phyloP scores from a whole-genome alignment of 2,329 filamentous ascomycete genomes.

The Penicillium rolfsii region DNA sequence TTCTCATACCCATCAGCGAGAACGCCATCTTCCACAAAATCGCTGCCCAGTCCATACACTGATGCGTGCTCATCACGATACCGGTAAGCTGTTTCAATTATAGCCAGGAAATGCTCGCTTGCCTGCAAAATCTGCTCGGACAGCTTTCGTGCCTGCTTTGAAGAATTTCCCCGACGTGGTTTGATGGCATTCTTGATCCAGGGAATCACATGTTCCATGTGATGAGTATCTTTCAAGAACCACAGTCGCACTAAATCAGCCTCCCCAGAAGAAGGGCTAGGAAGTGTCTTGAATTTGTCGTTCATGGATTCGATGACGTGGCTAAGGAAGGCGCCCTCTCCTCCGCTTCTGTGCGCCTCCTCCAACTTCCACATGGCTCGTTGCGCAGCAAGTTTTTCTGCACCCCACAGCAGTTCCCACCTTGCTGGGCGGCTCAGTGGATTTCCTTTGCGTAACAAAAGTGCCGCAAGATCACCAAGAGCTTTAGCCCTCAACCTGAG shows the following conservation, averaged over 20 bases:
- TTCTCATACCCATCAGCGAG: constrained; percentile 66
- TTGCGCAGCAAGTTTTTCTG: constrained; percentile 85
- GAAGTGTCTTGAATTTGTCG: constrained; percentile 72
- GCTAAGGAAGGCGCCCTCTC: constrained; percentile 69
- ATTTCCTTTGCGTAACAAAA: constrained; percentile 66
- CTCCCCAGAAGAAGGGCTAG: constrained; percentile 67
- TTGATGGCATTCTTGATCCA: constrained; percentile 80
- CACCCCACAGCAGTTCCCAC: constrained; percentile 84
- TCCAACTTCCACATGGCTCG: constrained; percentile 79
- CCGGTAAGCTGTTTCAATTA: constrained; percentile 64
- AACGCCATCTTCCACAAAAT: constrained; percentile 68
- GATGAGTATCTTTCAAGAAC: constrained; percentile 76
- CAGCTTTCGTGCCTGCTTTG: constrained; percentile 55
- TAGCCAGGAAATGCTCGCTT: constrained; percentile 70
- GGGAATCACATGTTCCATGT: constrained; percentile 73
- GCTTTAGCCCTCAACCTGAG: constrained; percentile 73
- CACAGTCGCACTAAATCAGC: constrained; percentile 81
- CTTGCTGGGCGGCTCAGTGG: constrained; percentile 68
- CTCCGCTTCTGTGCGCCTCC: constrained; percentile 65
- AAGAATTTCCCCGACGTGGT: constrained; percentile 65
- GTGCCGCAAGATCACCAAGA: constrained; percentile 72
- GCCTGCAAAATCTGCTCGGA: constrained; percentile 65
- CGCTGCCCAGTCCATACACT: constrained; percentile 72
- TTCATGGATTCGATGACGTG: constrained; percentile 77
- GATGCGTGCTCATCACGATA: constrained; percentile 73